phyloP scores from a whole-genome alignment of 176 grass and related monocot genomes.

The Eragrostis curvula region DNA sequence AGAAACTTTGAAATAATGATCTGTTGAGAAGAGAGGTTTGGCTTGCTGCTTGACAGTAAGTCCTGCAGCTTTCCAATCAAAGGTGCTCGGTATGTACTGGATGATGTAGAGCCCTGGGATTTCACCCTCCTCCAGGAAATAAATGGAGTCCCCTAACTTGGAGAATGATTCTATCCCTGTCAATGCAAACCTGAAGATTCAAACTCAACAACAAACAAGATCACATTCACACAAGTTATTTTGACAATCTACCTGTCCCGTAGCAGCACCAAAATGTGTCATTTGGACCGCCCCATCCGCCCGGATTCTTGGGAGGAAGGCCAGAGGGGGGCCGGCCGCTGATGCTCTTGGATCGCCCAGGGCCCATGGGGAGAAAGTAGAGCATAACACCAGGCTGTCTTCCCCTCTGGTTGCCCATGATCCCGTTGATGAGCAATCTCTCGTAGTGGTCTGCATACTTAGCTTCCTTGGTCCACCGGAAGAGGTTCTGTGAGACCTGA shows the following conservation, averaged over 20 bases:
- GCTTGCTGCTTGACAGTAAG: conserved; percentile 54
- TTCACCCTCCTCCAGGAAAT: conserved; percentile 77
- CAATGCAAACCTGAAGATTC: conserved; percentile 1
- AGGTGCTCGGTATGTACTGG: conserved; percentile 81
- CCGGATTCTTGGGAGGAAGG: conserved; percentile 44
- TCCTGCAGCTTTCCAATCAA: conserved; percentile 66
- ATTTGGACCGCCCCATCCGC: conserved; percentile 83
- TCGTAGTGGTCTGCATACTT: conserved; percentile 83
- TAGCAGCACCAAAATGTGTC: conserved; percentile 98
- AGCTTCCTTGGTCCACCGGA: conserved; percentile 90
- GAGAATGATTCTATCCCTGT: conserved; percentile 93
- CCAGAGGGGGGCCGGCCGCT: conserved; percentile 38
- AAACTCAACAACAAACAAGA: not conserved
- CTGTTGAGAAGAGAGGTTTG: conserved; percentile 55
- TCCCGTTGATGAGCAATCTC: conserved; percentile 78
- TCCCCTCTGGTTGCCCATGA: conserved; percentile 89
- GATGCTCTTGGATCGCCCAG: conserved; percentile 72
- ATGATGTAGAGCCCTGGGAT: conserved; percentile 67
- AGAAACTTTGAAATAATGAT: conserved; percentile 58
- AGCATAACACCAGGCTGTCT: conserved; percentile 83
- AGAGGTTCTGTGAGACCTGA: conserved; percentile 83
- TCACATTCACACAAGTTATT: not conserved
- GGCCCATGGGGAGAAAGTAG: conserved; percentile 83
- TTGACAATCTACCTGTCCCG: conserved; percentile 63
- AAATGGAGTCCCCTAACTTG: conserved; percentile 89